phyloP scores from a whole-genome alignment of 495 filamentous ascomycete genomes.

The Lindgomyces ingoldianus region DNA sequence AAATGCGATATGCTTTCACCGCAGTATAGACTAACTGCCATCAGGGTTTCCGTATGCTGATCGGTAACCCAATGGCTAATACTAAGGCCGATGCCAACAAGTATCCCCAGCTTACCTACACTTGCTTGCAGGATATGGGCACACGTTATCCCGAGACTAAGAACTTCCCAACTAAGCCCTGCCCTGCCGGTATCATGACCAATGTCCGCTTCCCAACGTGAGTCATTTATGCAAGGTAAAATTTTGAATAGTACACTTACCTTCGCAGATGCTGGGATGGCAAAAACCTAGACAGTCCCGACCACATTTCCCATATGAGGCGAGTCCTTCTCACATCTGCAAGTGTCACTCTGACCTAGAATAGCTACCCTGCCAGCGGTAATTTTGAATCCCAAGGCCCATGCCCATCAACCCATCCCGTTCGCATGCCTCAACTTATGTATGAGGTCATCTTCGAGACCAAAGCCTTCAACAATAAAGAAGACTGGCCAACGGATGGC shows the following conservation, averaged over 20 bases:
- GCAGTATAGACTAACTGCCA: neutral
- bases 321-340: neutral
- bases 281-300: slow-evolving; percentile 52
- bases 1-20: neutral
- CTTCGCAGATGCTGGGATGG: slow-evolving; percentile 52
- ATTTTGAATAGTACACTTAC: neutral
- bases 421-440: slow-evolving; percentile 26
- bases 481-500: slow-evolving; percentile 31
- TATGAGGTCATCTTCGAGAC: slow-evolving; percentile 35
- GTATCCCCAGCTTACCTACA: slow-evolving; percentile 26
- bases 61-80: slow-evolving; percentile 8
- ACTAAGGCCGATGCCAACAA: slow-evolving; percentile 17
- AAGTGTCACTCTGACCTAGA: neutral
- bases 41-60: slow-evolving; percentile 28
- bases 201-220: slow-evolving; percentile 30
- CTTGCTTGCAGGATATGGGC: slow-evolving; percentile 25
- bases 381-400: slow-evolving; percentile 29
- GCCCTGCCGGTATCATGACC: slow-evolving; percentile 26
- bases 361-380: slow-evolving; percentile 14
- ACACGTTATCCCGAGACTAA: slow-evolving; percentile 26
- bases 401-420: slow-evolving; percentile 30
- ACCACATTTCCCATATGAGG: slow-evolving; percentile 52
- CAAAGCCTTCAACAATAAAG: slow-evolving; percentile 14
- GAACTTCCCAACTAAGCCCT: slow-evolving; percentile 23
- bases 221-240: neutral